phyloP scores from a whole-genome alignment of 2,329 filamentous ascomycete species.

The Hyphodiscus sp. region DNA sequence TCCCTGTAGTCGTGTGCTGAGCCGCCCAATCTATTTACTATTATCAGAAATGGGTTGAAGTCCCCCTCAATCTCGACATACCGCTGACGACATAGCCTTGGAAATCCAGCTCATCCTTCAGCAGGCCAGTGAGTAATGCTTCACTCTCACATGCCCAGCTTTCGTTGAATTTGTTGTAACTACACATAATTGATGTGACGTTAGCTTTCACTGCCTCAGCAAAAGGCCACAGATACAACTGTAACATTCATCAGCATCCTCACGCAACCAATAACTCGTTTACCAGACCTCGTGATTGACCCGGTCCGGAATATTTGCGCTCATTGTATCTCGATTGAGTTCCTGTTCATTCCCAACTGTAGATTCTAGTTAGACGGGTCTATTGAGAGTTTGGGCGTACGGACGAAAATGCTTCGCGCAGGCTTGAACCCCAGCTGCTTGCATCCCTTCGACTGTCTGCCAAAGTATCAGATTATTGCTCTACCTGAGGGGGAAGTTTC shows the following conservation, averaged over 20 bases:
- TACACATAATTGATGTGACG: slow-evolving; percentile 64
- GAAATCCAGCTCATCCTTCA: slow-evolving; percentile 72
- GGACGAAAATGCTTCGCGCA: slow-evolving; percentile 50
- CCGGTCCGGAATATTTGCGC: slow-evolving; percentile 55
- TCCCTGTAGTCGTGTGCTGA: slow-evolving; percentile 63
- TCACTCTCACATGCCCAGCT: slow-evolving; percentile 63
- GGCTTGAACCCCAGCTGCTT: slow-evolving; percentile 44
- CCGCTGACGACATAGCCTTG: slow-evolving; percentile 57
- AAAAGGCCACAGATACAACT: slow-evolving; percentile 44
- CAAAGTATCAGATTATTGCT: not conserved
- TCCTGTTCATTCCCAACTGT: slow-evolving; percentile 64
- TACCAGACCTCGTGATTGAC: slow-evolving; percentile 54
- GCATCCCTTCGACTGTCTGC: slow-evolving; percentile 53
- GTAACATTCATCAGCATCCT: not conserved
- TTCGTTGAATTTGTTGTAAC: slow-evolving; percentile 66
- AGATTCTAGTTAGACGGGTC: slow-evolving; percentile 13
- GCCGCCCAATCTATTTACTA: slow-evolving; percentile 63
- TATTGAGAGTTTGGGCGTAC: slow-evolving; percentile 27
- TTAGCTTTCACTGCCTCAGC: slow-evolving; percentile 61
- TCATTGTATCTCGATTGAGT: slow-evolving; percentile 46
- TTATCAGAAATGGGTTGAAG: slow-evolving; percentile 8
- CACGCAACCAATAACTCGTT: slow-evolving; percentile 42
- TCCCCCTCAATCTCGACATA: slow-evolving; percentile 28
- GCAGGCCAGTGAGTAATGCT: slow-evolving; percentile 50
- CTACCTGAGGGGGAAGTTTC: not conserved